These are phyloP conservation scores for Russula ochroleuca DNA, from an alignment of 768 basidiomycete species.

Conservation along the genomic window DNA sequence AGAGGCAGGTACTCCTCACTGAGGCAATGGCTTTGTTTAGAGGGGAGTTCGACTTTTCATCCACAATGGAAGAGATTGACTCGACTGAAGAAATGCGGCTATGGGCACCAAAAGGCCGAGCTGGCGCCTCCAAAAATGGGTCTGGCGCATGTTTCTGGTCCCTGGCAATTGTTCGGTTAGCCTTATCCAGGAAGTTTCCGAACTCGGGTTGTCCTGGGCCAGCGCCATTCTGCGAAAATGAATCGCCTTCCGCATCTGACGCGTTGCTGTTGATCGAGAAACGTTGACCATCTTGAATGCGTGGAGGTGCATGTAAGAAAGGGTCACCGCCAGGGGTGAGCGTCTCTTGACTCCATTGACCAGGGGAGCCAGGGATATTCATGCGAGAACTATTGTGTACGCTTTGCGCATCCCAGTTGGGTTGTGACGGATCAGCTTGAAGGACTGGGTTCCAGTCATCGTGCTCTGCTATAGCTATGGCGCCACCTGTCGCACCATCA, in stretches of 20 bases:
- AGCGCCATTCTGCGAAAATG: constrained; percentile 42
- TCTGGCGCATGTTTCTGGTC: constrained; percentile 77
- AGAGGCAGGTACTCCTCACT: constrained; percentile 40
- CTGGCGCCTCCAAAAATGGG: constrained; percentile 79
- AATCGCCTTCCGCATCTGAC: constrained; percentile 61
- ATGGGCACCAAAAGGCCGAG: constrained; percentile 73
- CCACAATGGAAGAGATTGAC: constrained; percentile 86
- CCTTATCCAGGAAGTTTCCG: constrained; percentile 77
- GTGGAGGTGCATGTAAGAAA: constrained; percentile 39
- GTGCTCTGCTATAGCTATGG: constrained; percentile 51
- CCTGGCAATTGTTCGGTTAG: constrained; percentile 76
- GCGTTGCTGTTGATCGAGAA: constrained; percentile 41
- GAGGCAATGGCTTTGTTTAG: constrained; percentile 91
- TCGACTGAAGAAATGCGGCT: constrained; percentile 83
- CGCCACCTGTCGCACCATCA: constrained; percentile 52
- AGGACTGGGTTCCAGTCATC: constrained; percentile 78
- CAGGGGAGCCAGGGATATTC: constrained; percentile 51
- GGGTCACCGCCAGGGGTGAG: constrained; percentile 46
- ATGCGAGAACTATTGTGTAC: constrained; percentile 40
- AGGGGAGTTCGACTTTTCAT: constrained; percentile 86
- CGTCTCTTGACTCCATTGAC: constrained; percentile 58
- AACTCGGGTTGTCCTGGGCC: constrained; percentile 44
- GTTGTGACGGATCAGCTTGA: constrained; percentile 61
- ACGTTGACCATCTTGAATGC: constrained; percentile 32
- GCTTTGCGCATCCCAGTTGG: constrained; percentile 73